Conservation (phyloP, 257 asterid species). For the Rehmannia glutinosa region DNA sequence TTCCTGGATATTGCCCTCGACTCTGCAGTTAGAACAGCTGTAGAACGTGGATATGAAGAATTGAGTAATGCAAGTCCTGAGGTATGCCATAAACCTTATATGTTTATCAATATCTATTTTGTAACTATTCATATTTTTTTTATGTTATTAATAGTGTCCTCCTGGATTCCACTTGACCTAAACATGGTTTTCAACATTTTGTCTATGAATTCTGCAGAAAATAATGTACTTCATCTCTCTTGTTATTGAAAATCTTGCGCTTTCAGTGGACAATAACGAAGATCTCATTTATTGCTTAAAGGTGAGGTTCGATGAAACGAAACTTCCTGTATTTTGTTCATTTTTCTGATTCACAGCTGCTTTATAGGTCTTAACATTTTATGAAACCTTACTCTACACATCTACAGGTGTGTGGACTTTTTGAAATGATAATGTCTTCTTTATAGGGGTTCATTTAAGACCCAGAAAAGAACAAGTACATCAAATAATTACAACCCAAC, state of each 20-base stretch:
- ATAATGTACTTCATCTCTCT: conserved; percentile 86
- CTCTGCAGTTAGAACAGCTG: conserved; percentile 93
- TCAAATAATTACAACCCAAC: conserved; percentile 6
- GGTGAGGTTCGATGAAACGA: conserved; percentile 43
- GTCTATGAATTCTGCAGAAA: conserved; percentile 56
- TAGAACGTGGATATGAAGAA: conserved; percentile 95
- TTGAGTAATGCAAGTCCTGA: conserved; percentile 74
- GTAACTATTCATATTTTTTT: neutral
- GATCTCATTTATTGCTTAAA: conserved; percentile 90
- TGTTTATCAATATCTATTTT: neutral
- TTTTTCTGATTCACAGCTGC: conserved; percentile 5
- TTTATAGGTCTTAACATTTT: conserved; percentile 3
- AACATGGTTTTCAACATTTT: conserved; percentile 13
- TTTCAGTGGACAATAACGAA: conserved; percentile 79
- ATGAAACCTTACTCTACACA: neutral
- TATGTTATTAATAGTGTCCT: neutral
- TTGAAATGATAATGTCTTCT: neutral
- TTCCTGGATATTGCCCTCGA: conserved; percentile 95
- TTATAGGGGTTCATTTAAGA: neutral
- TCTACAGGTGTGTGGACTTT: neutral
- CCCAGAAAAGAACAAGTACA: neutral
- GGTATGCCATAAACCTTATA: conserved; percentile 36
- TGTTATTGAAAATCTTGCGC: conserved; percentile 83
- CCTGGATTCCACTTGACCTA: neutral
- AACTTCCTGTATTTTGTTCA: conserved; percentile 3